phyloP scores from a whole-genome alignment of 2,329 filamentous ascomycete species.

The Trichoderma koningii region DNA sequence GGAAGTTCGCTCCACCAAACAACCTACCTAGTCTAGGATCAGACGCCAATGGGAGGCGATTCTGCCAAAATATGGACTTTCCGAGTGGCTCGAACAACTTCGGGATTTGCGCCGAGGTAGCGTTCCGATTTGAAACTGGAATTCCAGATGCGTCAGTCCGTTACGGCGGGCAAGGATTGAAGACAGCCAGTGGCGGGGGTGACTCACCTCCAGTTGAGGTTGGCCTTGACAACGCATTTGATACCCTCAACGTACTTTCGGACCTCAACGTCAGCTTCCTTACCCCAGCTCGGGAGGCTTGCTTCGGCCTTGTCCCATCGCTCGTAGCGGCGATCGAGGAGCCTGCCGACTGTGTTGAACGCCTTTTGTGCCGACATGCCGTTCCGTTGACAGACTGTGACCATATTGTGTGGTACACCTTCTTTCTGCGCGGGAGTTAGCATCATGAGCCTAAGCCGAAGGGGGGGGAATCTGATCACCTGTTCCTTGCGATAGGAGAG shows the following conservation, averaged over 20 bases:
- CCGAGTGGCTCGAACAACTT: constrained; percentile 20
- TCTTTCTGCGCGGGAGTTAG: constrained; percentile 21
- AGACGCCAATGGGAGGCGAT: neutral
- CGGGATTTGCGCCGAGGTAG: constrained; percentile 26
- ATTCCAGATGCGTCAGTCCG: neutral
- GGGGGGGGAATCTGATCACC: constrained; percentile 14
- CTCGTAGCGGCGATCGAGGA: constrained; percentile 30
- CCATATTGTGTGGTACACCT: constrained; percentile 32
- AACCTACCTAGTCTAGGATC: no score
- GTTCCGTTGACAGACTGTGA: constrained; percentile 29
- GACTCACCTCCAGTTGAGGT: constrained; percentile 29
- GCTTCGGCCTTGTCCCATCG: constrained; percentile 30
- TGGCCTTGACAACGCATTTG: constrained; percentile 32
- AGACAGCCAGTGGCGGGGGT: no score
- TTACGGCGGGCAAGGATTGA: no score
- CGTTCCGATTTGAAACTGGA: constrained; percentile 28
- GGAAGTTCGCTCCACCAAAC: no score
- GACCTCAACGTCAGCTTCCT: constrained; percentile 26
- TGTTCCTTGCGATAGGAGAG: constrained; percentile 33
- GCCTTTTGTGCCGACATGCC: constrained; percentile 31
- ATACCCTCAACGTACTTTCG: constrained; percentile 33
- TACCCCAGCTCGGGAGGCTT: constrained; percentile 27
- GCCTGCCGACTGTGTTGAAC: constrained; percentile 30
- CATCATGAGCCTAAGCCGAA: neutral
- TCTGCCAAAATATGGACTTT: constrained; percentile 14